Conservation (phyloP, 331 rosid species). For the Pyracantha coccinea region DNA sequence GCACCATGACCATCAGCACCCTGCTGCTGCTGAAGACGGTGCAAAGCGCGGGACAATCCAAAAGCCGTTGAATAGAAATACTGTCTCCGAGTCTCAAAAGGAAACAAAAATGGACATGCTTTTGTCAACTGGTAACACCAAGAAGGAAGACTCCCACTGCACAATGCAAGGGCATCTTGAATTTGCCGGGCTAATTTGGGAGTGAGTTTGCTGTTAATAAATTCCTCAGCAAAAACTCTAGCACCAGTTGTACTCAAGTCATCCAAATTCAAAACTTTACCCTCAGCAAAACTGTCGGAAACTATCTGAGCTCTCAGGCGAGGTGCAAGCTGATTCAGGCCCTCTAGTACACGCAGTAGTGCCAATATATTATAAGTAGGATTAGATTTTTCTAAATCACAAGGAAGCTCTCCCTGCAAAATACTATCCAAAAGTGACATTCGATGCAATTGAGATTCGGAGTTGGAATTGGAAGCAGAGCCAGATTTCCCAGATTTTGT, state of each 20-base stretch:
- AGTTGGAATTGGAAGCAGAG: conserved; percentile 44
- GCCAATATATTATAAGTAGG: conserved; percentile 87
- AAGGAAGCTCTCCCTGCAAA: conserved; percentile 92
- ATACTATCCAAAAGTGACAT: conserved; percentile 83
- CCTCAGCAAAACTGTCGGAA: conserved; percentile 73
- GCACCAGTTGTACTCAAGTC: conserved; percentile 53
- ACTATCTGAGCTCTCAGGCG: conserved; percentile 72
- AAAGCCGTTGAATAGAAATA: conserved; percentile 97
- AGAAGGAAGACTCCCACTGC: conserved; percentile 98
- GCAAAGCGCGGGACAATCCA: conserved; percentile 93
- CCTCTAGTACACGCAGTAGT: conserved; percentile 75
- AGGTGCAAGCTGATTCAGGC: conserved; percentile 92
- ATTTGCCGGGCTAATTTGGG: conserved; percentile 96
- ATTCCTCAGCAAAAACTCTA: conserved; percentile 67
- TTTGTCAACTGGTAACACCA: conserved; percentile 98
- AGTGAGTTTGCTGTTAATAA: conserved; percentile 89
- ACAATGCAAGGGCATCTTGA: conserved; percentile 97
- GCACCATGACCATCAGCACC: conserved; percentile 95
- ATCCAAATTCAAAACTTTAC: conserved; percentile 43
- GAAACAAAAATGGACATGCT: conserved; percentile 96
- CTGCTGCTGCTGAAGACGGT: conserved; percentile 98
- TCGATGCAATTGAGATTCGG: conserved; percentile 55
- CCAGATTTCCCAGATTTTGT: conserved; percentile 58
- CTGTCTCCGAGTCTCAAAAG: conserved; percentile 92
- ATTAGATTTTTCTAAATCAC: conserved; percentile 90